A percentile compares a stretch with the other conserved stretches of the same genome.
Conservation (phyloP, 2,329 filamentous ascomycete genomes). For the Fusarium sp. region DNA sequence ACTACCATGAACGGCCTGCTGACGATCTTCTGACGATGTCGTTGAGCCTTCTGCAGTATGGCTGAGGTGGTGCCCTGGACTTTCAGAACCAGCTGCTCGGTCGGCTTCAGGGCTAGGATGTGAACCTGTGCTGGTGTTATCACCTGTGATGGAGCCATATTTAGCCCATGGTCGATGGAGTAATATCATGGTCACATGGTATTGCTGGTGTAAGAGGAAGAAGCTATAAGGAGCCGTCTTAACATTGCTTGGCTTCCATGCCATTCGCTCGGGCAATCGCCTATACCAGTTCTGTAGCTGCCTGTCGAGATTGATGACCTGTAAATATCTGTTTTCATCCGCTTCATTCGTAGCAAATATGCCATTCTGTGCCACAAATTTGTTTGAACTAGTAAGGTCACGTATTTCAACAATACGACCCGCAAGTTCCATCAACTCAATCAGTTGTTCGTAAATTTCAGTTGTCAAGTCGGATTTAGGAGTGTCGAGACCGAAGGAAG, state of each 20-base stretch:
- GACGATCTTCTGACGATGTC: conserved; percentile 51
- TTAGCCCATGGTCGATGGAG: conserved; percentile 67
- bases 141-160: conserved; percentile 58
- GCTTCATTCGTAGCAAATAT: conserved; percentile 50
- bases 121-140: conserved; percentile 51
- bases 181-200: conserved; percentile 66
- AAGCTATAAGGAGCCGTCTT: conserved; percentile 64
- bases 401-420: conserved; percentile 64
- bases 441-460: conserved; percentile 64
- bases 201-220: conserved; percentile 69
- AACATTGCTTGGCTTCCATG: conserved; percentile 65
- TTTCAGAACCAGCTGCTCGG: conserved; percentile 31
- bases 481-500: conserved; percentile 50
- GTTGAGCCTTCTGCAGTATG: conserved; percentile 40
- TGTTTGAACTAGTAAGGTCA: conserved; percentile 54
- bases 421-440: conserved; percentile 69
- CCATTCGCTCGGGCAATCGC: conserved; percentile 62
- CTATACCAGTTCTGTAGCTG: conserved; percentile 69
- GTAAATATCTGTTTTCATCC: conserved; percentile 63
- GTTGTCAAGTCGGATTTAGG: conserved; percentile 35
- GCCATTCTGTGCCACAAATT: conserved; percentile 50
- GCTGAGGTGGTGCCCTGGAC: conserved; percentile 33
- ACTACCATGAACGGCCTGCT: conserved; percentile 56
- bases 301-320: conserved; percentile 64
- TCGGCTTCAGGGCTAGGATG: conserved; percentile 52